A percentile compares a stretch with the other conserved stretches of the same genome.
phyloP scores from a whole-genome alignment of 768 basidiomycete species.

The Imleria badia region DNA sequence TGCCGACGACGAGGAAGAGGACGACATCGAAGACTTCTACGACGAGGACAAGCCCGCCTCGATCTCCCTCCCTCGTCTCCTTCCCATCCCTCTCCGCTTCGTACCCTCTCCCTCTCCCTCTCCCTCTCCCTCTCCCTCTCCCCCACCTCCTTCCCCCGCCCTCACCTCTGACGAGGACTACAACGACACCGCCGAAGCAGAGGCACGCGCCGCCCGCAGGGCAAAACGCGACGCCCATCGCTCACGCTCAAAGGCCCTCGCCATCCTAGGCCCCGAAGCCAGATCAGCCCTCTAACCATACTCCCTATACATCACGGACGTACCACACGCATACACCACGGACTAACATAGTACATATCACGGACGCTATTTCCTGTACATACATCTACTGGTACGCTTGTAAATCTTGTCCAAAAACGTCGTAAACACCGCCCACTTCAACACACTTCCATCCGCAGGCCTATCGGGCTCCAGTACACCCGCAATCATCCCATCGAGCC shows the following conservation, averaged over 20 bases:
- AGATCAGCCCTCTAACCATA: not conserved
- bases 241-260: constrained; percentile 10
- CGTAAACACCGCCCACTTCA: constrained; percentile 72
- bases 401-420: constrained; percentile 89
- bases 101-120: not conserved
- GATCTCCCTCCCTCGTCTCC: constrained; percentile 8
- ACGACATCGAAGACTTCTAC: not conserved
- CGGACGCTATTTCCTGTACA: no score
- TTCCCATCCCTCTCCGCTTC: not conserved
- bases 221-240: constrained; percentile 9
- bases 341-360: no score
- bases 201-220: constrained; percentile 10
- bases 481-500: constrained; percentile 68
- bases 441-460: constrained; percentile 41
- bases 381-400: constrained; percentile 48
- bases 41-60: not conserved
- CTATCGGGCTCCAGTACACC: constrained; percentile 59
- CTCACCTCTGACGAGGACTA: not conserved
- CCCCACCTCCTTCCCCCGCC: not conserved
- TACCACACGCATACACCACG: no score
- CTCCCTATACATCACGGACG: no score
- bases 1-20: not conserved
- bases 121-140: not conserved
- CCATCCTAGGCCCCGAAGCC: constrained; percentile 4
- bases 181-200: not conserved